Evolutionary conservation across 2,329 filamentous ascomycete species (phyloP).

Genomic region (Dactylellina sp.): DNA sequence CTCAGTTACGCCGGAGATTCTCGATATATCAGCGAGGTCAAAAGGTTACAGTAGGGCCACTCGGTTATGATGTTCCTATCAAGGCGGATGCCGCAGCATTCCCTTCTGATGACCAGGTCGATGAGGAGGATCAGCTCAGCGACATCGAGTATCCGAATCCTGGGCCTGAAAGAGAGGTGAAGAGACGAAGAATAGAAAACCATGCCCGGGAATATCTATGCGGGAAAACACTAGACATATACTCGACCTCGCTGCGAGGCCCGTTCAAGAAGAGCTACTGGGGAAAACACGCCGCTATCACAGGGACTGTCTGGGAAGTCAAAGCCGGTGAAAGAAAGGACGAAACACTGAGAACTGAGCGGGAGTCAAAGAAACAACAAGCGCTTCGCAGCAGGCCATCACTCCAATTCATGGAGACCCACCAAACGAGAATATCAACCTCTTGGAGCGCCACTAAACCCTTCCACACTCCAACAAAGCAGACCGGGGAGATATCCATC

Average conservation of each 20-base stretch:
- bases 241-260: constrained; percentile 33
- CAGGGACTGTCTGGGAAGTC: constrained; percentile 33
- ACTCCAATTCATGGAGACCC: background rate
- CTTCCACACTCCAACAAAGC: constrained; percentile 6
- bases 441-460: constrained; percentile 20
- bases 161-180: constrained; percentile 27
- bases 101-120: constrained; percentile 36
- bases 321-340: constrained; percentile 32
- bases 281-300: constrained; percentile 32
- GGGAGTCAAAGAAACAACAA: constrained; percentile 15
- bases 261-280: constrained; percentile 37
- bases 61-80: constrained; percentile 45
- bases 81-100: constrained; percentile 35
- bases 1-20: constrained; percentile 25
- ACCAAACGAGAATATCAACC: constrained; percentile 11
- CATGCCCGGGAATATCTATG: constrained; percentile 46
- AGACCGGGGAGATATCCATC: constrained; percentile 22
- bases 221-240: constrained; percentile 29
- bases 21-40: constrained; percentile 47
- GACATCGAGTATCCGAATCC: constrained; percentile 46
- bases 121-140: constrained; percentile 46
- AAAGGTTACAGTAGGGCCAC: constrained; percentile 42
- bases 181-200: constrained; percentile 40
- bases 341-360: constrained; percentile 18
- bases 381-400: background rate